Evolutionary conservation across 78 protist genomes (phyloP).

Genomic region (Cavenderia fasciculata): DNA sequence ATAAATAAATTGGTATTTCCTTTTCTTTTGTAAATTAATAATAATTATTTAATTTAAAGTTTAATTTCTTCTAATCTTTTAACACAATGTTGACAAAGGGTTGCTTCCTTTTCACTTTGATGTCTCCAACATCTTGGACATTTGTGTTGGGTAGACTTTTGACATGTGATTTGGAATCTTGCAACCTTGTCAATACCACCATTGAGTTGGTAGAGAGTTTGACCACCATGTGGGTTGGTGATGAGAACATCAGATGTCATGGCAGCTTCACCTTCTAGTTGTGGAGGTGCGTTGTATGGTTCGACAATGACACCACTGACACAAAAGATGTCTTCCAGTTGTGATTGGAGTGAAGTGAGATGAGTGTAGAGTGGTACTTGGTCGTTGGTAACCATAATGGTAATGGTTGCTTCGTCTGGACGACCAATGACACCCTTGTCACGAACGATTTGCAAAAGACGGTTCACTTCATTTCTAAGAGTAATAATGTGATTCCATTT

Average conservation of each 20-base stretch:
- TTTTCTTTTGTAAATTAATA: too few relatives aligned
- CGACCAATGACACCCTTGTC: constrained; percentile 43
- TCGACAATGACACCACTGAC: constrained; percentile 8
- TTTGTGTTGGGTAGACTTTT: constrained; percentile 13
- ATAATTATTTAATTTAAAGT: not conserved
- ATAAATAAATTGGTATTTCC: too few relatives aligned
- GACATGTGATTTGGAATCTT: not conserved
- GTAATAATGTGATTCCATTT: constrained; percentile 26
- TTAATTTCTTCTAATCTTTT: constrained; percentile 1
- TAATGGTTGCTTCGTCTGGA: constrained; percentile 51
- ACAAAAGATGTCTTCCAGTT: constrained; percentile 68
- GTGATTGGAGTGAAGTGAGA: not conserved
- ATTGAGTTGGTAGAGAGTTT: not conserved
- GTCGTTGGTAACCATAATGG: not conserved
- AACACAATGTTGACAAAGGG: constrained; percentile 15
- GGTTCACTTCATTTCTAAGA: constrained; percentile 28
- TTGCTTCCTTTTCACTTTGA: not conserved
- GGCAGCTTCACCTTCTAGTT: not conserved
- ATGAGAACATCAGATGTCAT: not conserved
- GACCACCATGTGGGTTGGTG: not conserved
- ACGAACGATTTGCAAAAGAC: constrained; percentile 48
- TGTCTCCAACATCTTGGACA: constrained; percentile 80
- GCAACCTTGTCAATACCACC: not conserved
- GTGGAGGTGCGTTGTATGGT: not conserved
- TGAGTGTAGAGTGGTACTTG: constrained; percentile 8